Base-by-base conservation (phyloP, 2,329 filamentous ascomycete genomes). In the Ceratocystis harringtonii region DNA sequence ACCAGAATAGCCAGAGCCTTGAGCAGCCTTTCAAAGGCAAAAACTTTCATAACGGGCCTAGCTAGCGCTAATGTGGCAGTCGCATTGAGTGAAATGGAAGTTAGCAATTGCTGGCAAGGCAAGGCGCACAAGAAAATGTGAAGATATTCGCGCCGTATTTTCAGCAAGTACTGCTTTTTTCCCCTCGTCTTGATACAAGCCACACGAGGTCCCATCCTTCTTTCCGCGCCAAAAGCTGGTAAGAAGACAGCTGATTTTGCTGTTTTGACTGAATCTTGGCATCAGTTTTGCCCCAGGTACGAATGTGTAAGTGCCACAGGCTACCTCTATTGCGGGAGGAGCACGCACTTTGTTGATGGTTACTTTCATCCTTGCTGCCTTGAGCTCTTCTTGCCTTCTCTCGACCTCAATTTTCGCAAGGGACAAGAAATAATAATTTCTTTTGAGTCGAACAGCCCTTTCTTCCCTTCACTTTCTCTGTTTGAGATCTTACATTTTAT, bases 341-440 rank as follows among this genome's bases (percentile, higher is more conserved):
- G 15, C 55, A 12, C 28, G 7, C 19, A 32, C 28, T 15, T 58
- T 19, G 55, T 22, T 36, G 55, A 10, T 28, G 55, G 17, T 58
- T 58, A 19, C 25, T 30, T 58, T 36, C 28, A 58, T 15, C 36
- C 17, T 36, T 58, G 55, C 32, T 58, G 55, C 55, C 12, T n/a
- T 58, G 55, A 41, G 55, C 55, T 58, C 28, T 58, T 58, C 28
- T 58, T 58, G 55, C 55, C 55, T 30, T 55, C 22, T 25, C 22
- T 55, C 10, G 12, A 15, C 22, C 30, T 17, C n/a, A 28, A 17
- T 57, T 48, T 48, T 48, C 17, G 19, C 6, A 36, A 36, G 28
- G 28, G 32, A 6, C 17, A 19, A 3, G 28, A 32, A 58, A 36
- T n/a, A 8, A 36, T 58, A 58, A 25, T 17, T 58, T 30, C 22